phyloP scores from a whole-genome alignment of 2,329 filamentous ascomycete genomes.

The Exophiala sp. region DNA sequence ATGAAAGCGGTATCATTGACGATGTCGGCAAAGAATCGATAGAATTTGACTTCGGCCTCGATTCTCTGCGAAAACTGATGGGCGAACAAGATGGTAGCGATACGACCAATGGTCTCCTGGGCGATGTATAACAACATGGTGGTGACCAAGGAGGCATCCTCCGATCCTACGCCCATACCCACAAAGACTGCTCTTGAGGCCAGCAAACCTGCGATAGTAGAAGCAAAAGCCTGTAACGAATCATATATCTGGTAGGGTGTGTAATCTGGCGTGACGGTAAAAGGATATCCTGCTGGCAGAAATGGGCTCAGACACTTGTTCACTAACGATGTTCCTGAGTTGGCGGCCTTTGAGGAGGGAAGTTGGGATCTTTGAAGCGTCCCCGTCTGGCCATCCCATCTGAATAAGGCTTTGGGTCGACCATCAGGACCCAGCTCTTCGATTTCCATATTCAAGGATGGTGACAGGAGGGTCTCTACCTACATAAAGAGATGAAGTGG shows the following conservation, averaged over 20 bases:
- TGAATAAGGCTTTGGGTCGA: slow-evolving; percentile 5
- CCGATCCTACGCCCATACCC: slow-evolving; percentile 70
- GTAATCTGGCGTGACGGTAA: slow-evolving; percentile 81
- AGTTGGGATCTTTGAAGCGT: not conserved
- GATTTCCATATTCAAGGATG: slow-evolving; percentile 1
- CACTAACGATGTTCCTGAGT: slow-evolving; percentile 7
- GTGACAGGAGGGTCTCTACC: no score
- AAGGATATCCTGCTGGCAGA: slow-evolving; percentile 78
- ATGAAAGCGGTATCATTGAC: slow-evolving; percentile 84
- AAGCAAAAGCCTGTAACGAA: slow-evolving; percentile 77
- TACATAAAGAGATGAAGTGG: no score
- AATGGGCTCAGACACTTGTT: slow-evolving; percentile 60
- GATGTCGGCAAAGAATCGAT: slow-evolving; percentile 77
- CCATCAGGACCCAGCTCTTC: slow-evolving; percentile 16
- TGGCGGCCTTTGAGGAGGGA: not conserved
- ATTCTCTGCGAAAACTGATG: slow-evolving; percentile 74
- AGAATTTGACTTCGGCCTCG: slow-evolving; percentile 86
- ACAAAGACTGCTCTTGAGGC: slow-evolving; percentile 77
- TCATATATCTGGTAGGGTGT: slow-evolving; percentile 43
- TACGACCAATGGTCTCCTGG: slow-evolving; percentile 71
- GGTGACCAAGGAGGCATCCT: slow-evolving; percentile 54
- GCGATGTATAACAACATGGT: slow-evolving; percentile 72
- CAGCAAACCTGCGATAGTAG: slow-evolving; percentile 71
- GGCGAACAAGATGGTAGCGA: slow-evolving; percentile 82
- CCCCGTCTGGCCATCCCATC: not conserved